Percentiles rank a stretch among this genome's conserved stretches.
These are phyloP conservation scores for Zymoseptoria crescenta DNA, from an alignment of 2,329 filamentous ascomycete species.

Conservation along the genomic window DNA sequence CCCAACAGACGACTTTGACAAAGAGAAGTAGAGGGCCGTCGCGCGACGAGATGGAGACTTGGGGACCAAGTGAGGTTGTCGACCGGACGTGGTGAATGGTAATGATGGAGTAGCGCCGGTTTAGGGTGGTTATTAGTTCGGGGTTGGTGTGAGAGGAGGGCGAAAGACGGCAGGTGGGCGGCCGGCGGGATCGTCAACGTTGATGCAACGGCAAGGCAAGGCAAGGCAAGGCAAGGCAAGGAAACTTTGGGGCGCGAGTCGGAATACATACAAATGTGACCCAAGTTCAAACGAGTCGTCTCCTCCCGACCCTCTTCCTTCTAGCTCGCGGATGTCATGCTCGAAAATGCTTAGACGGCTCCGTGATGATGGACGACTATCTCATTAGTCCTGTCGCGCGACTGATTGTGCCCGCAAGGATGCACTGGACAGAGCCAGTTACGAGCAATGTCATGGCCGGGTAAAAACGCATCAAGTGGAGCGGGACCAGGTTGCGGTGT, in stretches of 20 bases:
- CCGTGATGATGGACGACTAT: neutral
- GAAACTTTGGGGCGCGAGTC: neutral
- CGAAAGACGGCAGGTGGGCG: neutral
- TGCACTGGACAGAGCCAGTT: neutral
- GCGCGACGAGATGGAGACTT: neutral
- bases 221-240: neutral
- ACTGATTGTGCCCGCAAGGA: neutral
- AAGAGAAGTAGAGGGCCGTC: neutral
- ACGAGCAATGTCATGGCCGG: neutral
- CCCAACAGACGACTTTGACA: neutral
- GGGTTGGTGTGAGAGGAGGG: neutral
- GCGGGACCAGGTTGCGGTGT: neutral
- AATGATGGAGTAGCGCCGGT: neutral
- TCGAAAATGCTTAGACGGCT: neutral
- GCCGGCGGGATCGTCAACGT: neutral
- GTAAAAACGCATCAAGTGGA: neutral
- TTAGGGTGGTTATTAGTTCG: neutral
- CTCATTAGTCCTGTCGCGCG: neutral
- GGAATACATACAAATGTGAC: neutral
- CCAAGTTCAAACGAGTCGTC: neutral
- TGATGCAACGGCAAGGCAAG: neutral
- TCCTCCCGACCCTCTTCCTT: neutral
- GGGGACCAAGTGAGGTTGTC: neutral
- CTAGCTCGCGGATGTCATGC: neutral
- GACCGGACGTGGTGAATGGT: neutral